Evolutionary conservation across 2,329 filamentous ascomycete species (phyloP).

Genomic region (Trichoderma harzianum): DNA sequence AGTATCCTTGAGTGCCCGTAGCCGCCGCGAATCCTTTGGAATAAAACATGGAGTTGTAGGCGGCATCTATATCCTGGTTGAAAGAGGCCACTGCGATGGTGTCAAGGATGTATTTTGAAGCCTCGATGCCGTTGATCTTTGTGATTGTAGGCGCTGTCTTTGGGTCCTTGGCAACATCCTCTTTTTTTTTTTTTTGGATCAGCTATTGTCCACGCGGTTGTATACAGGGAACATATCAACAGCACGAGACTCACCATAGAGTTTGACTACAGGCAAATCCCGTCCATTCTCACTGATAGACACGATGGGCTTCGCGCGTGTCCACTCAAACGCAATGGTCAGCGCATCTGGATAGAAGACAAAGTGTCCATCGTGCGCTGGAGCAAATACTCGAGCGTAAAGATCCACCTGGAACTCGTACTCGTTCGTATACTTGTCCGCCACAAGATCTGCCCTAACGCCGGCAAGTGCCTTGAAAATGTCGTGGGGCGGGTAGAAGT

Average conservation of each 20-base stretch:
- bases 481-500: conserved; percentile 48
- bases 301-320: conserved; percentile 35
- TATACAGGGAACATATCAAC: neutral
- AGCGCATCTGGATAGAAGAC: conserved; percentile 24
- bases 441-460: conserved; percentile 42
- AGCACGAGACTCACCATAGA: conserved; percentile 19
- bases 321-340: conserved; percentile 18
- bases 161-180: conserved; percentile 23
- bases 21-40: conserved; percentile 23
- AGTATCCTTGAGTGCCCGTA: conserved; percentile 27
- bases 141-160: conserved; percentile 25
- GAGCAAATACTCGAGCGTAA: conserved; percentile 44
- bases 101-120: conserved; percentile 25
- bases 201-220: neutral
- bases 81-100: conserved; percentile 21
- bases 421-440: conserved; percentile 47
- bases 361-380: conserved; percentile 64
- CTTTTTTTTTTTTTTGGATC: conserved; percentile 9
- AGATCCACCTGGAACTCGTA: conserved; percentile 55
- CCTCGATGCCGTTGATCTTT: conserved; percentile 28
- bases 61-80: conserved; percentile 28
- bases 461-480: conserved; percentile 43
- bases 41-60: conserved; percentile 41
- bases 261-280: conserved; percentile 24
- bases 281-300: conserved; percentile 35